These are phyloP conservation scores for Nigrospora sphaerica DNA, from an alignment of 2,329 filamentous ascomycete species.

Conservation along the genomic window DNA sequence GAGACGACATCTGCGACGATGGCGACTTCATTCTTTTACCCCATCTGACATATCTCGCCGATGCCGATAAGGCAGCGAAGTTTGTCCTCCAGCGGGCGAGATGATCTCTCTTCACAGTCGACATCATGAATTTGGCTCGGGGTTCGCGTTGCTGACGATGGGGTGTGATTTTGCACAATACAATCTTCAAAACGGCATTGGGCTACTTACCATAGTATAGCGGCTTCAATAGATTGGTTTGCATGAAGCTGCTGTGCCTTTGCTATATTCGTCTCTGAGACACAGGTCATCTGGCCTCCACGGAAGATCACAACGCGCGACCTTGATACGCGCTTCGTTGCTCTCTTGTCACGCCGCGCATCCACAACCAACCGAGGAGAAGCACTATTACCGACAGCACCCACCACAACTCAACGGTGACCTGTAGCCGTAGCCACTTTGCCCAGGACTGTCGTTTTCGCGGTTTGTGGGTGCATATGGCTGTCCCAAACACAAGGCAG, in stretches of 20 bases:
- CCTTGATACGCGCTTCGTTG: too few species aligned
- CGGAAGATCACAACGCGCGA: too few species aligned
- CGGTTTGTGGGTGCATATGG: constrained; percentile 35
- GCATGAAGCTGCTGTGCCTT: too few species aligned
- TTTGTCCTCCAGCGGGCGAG: not conserved
- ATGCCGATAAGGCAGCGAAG: constrained; percentile 11
- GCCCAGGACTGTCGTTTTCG: constrained; percentile 36
- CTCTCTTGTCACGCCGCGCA: not conserved
- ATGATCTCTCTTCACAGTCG: too few species aligned
- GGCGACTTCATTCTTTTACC: constrained; percentile 13
- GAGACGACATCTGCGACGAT: constrained; percentile 24
- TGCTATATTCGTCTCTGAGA: too few species aligned
- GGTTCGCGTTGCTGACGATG: too few species aligned
- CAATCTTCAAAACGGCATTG: too few species aligned
- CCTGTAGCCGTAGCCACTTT: constrained; percentile 34
- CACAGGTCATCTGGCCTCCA: too few species aligned
- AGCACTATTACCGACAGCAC: constrained; percentile 35
- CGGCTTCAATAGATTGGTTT: too few species aligned
- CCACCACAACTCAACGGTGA: constrained; percentile 44
- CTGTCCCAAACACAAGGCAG: constrained; percentile 46
- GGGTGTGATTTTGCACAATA: too few species aligned
- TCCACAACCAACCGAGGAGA: constrained; percentile 26
- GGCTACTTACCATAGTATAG: too few species aligned
- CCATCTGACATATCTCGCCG: constrained; percentile 9
- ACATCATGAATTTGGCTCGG: too few species aligned